These are phyloP conservation scores for Russula olivacea DNA, from an alignment of 768 basidiomycete genomes.

Conservation along the genomic window DNA sequence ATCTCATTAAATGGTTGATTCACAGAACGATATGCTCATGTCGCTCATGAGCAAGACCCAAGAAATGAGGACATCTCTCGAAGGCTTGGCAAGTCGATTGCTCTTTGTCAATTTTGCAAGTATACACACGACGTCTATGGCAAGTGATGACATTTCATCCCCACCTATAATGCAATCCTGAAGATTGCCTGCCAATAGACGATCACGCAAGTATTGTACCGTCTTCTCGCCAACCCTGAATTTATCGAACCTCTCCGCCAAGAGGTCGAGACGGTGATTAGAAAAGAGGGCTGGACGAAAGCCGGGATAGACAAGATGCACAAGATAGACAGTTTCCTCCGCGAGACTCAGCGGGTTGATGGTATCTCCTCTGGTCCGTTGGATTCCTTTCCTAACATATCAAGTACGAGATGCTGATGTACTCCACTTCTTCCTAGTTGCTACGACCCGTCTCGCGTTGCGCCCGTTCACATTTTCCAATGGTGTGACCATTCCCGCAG, in stretches of 20 bases:
- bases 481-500: constrained; percentile 36
- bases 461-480: constrained; percentile 32
- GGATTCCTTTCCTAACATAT: neutral
- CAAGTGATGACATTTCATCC: neutral
- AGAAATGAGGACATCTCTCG: constrained; percentile 30
- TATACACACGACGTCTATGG: constrained; percentile 35
- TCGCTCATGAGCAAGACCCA: constrained; percentile 37
- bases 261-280: constrained; percentile 25
- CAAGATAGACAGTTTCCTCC: constrained; percentile 35
- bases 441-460: constrained; percentile 26
- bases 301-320: constrained; percentile 25
- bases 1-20: neutral
- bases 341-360: constrained; percentile 30
- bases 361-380: constrained; percentile 9
- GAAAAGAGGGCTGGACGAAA: constrained; percentile 13
- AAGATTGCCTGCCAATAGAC: neutral
- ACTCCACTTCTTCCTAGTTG: constrained; percentile 12
- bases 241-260: constrained; percentile 27
- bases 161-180: neutral
- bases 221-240: constrained; percentile 26
- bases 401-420: neutral
- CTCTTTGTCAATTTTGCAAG: constrained; percentile 37
- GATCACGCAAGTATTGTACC: constrained; percentile 21
- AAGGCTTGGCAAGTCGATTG: constrained; percentile 31
- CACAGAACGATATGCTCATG: constrained; percentile 37